Evolutionary conservation across 768 basidiomycete genomes (phyloP).

Genomic region (Hericium coralloides): DNA sequence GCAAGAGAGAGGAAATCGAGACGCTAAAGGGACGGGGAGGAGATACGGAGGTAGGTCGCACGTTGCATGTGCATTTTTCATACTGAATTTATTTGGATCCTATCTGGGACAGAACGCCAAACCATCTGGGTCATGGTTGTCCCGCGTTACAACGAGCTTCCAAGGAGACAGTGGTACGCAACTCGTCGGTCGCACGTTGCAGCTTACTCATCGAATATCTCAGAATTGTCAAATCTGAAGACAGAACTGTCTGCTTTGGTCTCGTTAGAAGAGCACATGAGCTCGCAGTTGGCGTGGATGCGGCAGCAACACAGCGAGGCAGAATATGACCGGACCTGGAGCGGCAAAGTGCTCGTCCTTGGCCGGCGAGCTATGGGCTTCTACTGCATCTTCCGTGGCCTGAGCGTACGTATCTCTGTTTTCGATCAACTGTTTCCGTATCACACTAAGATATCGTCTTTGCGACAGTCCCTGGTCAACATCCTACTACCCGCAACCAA

Average conservation of each 20-base stretch:
- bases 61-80: too few species aligned
- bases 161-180: slow-evolving; percentile 31
- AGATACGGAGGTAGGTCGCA: slow-evolving; percentile 16
- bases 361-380: slow-evolving; percentile 7
- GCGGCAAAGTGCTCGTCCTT: slow-evolving; percentile 8
- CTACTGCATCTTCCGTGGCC: slow-evolving; percentile 24
- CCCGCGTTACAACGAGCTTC: slow-evolving; percentile 41
- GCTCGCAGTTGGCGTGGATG: slow-evolving; percentile 3
- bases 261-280: slow-evolving; percentile 12
- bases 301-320: slow-evolving; percentile 5
- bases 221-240: slow-evolving; percentile 13
- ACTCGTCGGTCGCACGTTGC: not conserved
- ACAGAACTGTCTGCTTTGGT: slow-evolving; percentile 9
- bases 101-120: not conserved
- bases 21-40: slow-evolving; percentile 21
- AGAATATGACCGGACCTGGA: slow-evolving; percentile 8
- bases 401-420: slow-evolving; percentile 19
- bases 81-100: too few species aligned
- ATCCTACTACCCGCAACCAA: slow-evolving; percentile 29
- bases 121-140: slow-evolving; percentile 30
- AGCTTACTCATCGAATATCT: not conserved
- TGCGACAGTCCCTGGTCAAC: slow-evolving; percentile 41
- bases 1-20: slow-evolving; percentile 24
- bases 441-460: not conserved
- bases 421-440: not conserved